Evolutionary conservation across 1,284 basidiomycete species (phyloP).

Genomic region (Fistulina hepatica): DNA sequence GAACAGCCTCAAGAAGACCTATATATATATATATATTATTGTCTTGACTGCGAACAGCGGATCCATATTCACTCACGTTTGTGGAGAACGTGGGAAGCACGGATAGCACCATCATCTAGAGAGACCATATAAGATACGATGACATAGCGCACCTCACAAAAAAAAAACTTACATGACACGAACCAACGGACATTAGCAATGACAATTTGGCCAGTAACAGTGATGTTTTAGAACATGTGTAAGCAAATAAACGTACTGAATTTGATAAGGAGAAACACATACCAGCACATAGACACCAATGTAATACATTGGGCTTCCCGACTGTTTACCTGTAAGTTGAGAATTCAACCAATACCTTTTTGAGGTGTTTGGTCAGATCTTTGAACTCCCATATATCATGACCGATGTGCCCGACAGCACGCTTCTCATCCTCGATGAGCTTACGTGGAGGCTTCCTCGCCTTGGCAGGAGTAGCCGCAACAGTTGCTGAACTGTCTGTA

Average conservation of each 20-base stretch:
- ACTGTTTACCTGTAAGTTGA: slow-evolving; percentile 25
- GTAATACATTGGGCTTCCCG: slow-evolving; percentile 62
- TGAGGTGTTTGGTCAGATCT: slow-evolving; percentile 8
- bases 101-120: slow-evolving; percentile 56
- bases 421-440: slow-evolving; percentile 83
- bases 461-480: slow-evolving; percentile 26
- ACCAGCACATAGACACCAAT: slow-evolving; percentile 66
- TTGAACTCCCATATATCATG: slow-evolving; percentile 67
- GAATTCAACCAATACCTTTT: slow-evolving; percentile 60
- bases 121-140: slow-evolving; percentile 2
- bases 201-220: slow-evolving; percentile 37
- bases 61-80: slow-evolving; percentile 46
- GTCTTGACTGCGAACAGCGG: slow-evolving; percentile 9
- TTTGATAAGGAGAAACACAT: slow-evolving; percentile 31
- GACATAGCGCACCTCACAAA: slow-evolving; percentile 26
- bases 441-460: slow-evolving; percentile 57
- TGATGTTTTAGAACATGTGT: slow-evolving; percentile 5
- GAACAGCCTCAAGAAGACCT: slow-evolving; percentile 73
- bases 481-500: slow-evolving; percentile 41
- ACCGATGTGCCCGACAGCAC: slow-evolving; percentile 76
- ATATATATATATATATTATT: slow-evolving; percentile 9
- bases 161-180: slow-evolving; percentile 39
- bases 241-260: slow-evolving; percentile 29
- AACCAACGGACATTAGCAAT: slow-evolving; percentile 59
- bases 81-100: slow-evolving; percentile 63